Evolutionary conservation across 1,284 basidiomycete genomes (phyloP).

Genomic region (Cutaneotrichosporon sp.): DNA sequence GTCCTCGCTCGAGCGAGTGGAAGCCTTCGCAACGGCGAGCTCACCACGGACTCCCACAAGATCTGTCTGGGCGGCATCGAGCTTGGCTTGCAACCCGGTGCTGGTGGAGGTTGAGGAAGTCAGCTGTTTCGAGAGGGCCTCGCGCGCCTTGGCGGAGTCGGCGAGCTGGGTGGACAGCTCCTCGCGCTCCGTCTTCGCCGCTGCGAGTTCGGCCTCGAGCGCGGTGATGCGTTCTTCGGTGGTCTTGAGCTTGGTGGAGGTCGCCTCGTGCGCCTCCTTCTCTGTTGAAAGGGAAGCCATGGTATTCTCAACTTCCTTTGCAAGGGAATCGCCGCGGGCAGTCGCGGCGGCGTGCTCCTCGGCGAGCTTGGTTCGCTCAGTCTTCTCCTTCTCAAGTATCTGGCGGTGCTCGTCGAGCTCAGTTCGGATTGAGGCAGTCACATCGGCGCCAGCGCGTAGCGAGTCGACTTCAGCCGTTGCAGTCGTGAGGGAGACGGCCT

Average conservation of each 20-base stretch:
- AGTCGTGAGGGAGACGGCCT: slow-evolving; percentile 2
- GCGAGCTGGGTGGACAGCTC: not conserved
- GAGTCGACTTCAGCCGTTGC: slow-evolving; percentile 23
- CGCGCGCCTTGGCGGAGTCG: slow-evolving; percentile 1
- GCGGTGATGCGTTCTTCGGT: slow-evolving; percentile 13
- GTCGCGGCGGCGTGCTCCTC: slow-evolving; percentile 10
- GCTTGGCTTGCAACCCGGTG: slow-evolving; percentile 18
- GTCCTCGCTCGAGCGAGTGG: not conserved
- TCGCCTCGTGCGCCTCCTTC: slow-evolving; percentile 3
- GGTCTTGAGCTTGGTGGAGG: slow-evolving; percentile 10
- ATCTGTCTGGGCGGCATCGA: slow-evolving; percentile 7
- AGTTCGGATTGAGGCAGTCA: slow-evolving; percentile 18
- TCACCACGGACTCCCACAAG: slow-evolving; percentile 3
- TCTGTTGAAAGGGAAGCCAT: slow-evolving; percentile 13
- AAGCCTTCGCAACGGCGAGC: slow-evolving; percentile 1
- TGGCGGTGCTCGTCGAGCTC: slow-evolving; percentile 18
- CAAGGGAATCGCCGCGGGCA: slow-evolving; percentile 13
- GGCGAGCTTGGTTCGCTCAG: slow-evolving; percentile 10
- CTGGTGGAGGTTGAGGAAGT: not conserved
- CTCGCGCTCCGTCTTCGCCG: slow-evolving; percentile 13
- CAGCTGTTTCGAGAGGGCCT: slow-evolving; percentile 7
- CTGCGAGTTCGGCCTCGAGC: slow-evolving; percentile 21
- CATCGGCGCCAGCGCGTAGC: slow-evolving; percentile 26
- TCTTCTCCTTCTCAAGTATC: slow-evolving; percentile 13
- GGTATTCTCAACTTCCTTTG: slow-evolving; percentile 13